Conservation (phyloP, 495 filamentous ascomycete genomes). For the Annulohypoxylon moriforme region DNA sequence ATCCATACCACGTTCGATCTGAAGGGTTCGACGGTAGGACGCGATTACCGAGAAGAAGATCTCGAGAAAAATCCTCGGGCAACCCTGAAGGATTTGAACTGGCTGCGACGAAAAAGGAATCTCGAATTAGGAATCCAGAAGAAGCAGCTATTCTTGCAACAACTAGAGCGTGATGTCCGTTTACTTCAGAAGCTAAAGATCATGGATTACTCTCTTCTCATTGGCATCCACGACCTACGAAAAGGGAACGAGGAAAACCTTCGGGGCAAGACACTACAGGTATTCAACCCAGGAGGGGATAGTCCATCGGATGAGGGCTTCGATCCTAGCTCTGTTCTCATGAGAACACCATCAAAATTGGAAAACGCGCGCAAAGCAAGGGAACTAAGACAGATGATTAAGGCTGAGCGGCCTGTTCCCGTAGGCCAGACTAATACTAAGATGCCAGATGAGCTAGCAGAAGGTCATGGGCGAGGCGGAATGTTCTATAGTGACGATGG, state of each 20-base stretch:
- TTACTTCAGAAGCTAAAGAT: slow-evolving; percentile 89
- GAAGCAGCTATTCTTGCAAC: slow-evolving; percentile 85
- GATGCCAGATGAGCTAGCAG: slow-evolving; percentile 89
- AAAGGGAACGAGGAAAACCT: slow-evolving; percentile 95
- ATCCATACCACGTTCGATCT: slow-evolving; percentile 97
- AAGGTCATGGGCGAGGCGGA: slow-evolving; percentile 62
- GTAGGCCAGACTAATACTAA: slow-evolving; percentile 83
- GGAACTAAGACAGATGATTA: slow-evolving; percentile 91
- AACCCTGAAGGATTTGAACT: slow-evolving; percentile 97
- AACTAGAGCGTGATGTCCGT: slow-evolving; percentile 87
- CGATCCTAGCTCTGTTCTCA: slow-evolving; percentile 70
- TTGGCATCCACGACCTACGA: slow-evolving; percentile 91
- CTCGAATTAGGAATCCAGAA: slow-evolving; percentile 89
- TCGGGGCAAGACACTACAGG: slow-evolving; percentile 91
- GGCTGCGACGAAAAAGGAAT: slow-evolving; percentile 85
- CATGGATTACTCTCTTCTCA: slow-evolving; percentile 97
- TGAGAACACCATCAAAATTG: slow-evolving; percentile 92
- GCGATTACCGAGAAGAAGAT: slow-evolving; percentile 89
- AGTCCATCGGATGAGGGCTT: slow-evolving; percentile 62
- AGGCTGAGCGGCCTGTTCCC: slow-evolving; percentile 89
- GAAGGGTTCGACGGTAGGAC: slow-evolving; percentile 96
- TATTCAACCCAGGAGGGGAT: slow-evolving; percentile 92
- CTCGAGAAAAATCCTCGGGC: slow-evolving; percentile 89
- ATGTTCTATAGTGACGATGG: slow-evolving; percentile 91
- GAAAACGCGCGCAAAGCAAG: slow-evolving; percentile 92